Conservation (phyloP, 768 basidiomycete genomes). For the Leccinum boreale region DNA sequence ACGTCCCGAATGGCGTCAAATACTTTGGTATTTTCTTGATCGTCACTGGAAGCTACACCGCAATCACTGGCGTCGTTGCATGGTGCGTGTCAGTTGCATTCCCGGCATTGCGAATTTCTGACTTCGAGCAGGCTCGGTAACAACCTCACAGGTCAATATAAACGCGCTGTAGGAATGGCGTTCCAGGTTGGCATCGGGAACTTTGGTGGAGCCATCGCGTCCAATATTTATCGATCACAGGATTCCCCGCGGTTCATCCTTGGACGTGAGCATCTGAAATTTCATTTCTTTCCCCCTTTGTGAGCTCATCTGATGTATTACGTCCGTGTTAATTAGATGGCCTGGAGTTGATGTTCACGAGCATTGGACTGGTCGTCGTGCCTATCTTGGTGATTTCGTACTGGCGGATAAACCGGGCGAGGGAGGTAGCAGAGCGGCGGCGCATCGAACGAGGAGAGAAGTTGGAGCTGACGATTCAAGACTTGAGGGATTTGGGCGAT, state of each 20-base stretch:
- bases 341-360: slow-evolving; percentile 65
- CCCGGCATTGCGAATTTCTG: not conserved
- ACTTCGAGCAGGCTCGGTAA: slow-evolving; percentile 44
- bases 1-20: slow-evolving; percentile 50
- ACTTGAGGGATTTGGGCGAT: slow-evolving; percentile 46
- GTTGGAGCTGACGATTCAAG: slow-evolving; percentile 9
- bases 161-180: slow-evolving; percentile 66
- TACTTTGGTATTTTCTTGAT: slow-evolving; percentile 73
- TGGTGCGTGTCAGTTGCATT: slow-evolving; percentile 43
- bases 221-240: slow-evolving; percentile 56
- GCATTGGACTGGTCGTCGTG: slow-evolving; percentile 54
- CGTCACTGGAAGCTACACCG: slow-evolving; percentile 56
- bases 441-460: slow-evolving; percentile 20
- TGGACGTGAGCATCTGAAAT: slow-evolving; percentile 46
- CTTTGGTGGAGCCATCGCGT: slow-evolving; percentile 60
- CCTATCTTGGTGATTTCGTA: slow-evolving; percentile 50
- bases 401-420: slow-evolving; percentile 50
- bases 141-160: slow-evolving; percentile 63
- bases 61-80: slow-evolving; percentile 56
- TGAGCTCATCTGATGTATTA: not conserved
- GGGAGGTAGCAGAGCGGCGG: slow-evolving; percentile 35
- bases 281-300: not conserved
- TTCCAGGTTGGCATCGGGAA: slow-evolving; percentile 53
- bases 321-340: slow-evolving; percentile 39
- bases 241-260: slow-evolving; percentile 60